Evolutionary conservation across 2,329 filamentous ascomycete species (phyloP).

Genomic region (Neophaeococcomyces aloes): DNA sequence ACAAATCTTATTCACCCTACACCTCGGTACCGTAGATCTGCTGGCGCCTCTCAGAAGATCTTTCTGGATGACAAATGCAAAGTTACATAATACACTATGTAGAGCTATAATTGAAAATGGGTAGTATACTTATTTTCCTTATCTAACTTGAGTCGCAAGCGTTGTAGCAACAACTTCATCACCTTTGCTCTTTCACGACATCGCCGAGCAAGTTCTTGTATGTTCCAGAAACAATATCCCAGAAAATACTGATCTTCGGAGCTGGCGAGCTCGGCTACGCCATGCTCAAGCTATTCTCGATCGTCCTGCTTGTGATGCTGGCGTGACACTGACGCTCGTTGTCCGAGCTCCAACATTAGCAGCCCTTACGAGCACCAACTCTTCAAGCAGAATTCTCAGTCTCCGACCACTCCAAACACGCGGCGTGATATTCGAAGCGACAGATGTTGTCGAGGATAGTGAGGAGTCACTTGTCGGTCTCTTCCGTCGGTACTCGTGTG

Average conservation of each 20-base stretch:
- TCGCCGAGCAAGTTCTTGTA: too few species aligned
- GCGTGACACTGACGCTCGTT: conserved; percentile 40
- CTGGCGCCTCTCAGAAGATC: too few species aligned
- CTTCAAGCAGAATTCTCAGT: conserved; percentile 6
- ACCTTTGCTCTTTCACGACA: too few species aligned
- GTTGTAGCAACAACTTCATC: too few species aligned
- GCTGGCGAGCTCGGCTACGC: conserved; percentile 55
- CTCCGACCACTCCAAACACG: conserved; percentile 27
- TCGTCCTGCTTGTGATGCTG: conserved; percentile 32
- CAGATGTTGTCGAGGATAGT: conserved; percentile 33
- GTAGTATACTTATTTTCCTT: too few species aligned
- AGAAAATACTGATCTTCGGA: conserved; percentile 55
- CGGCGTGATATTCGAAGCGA: conserved; percentile 34
- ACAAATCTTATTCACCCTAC: too few species aligned
- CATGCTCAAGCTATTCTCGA: conserved; percentile 43
- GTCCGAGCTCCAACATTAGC: conserved; percentile 42
- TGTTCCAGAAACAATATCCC: too few species aligned
- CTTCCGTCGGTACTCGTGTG: conserved; percentile 30
- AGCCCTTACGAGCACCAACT: conserved; percentile 29
- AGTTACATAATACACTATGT: too few species aligned
- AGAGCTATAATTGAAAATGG: too few species aligned
- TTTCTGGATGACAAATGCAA: too few species aligned
- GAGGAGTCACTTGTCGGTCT: conserved; percentile 30
- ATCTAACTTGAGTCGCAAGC: too few species aligned
- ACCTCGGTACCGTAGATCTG: too few species aligned